Percentiles rank a stretch among this genome's conserved stretches.
Evolutionary conservation across 169 alveolate genomes (phyloP).

Genomic region (Ichthyophthirius multifiliis): DNA sequence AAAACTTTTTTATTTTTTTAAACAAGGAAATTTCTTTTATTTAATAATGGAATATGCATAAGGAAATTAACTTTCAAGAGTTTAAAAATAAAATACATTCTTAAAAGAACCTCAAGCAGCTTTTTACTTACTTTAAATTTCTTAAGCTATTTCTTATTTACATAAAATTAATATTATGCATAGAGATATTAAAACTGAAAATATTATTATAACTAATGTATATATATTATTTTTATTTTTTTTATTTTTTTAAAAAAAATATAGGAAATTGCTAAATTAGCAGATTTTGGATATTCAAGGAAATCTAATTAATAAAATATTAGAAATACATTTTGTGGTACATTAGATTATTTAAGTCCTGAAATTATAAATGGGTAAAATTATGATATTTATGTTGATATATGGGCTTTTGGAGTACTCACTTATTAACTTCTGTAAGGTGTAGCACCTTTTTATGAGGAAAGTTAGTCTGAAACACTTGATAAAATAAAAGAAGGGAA

Average conservation of each 20-base stretch:
- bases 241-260: background rate
- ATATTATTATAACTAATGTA: constrained; percentile 23
- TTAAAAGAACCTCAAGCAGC: constrained; percentile 18
- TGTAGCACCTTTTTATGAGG: background rate
- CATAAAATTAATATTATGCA: constrained; percentile 26
- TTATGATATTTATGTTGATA: constrained; percentile 61
- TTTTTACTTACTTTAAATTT: background rate
- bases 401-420: constrained; percentile 67
- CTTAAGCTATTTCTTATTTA: constrained; percentile 15
- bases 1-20: background rate
- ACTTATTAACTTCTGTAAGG: constrained; percentile 55
- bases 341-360: constrained; percentile 56
- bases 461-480: background rate
- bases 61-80: constrained; percentile 8
- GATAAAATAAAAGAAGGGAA: background rate
- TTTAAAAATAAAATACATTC: constrained; percentile 9
- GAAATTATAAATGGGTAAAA: constrained; percentile 53
- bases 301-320: constrained; percentile 25
- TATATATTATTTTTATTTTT: background rate
- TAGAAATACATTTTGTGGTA: constrained; percentile 57
- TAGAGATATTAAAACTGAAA: constrained; percentile 42
- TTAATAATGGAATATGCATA: constrained; percentile 29
- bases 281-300: constrained; percentile 61
- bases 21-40: constrained; percentile 10
- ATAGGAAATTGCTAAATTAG: constrained; percentile 29